phyloP scores from a whole-genome alignment of 2,329 filamentous ascomycete species.

The Diplodia mutila region DNA sequence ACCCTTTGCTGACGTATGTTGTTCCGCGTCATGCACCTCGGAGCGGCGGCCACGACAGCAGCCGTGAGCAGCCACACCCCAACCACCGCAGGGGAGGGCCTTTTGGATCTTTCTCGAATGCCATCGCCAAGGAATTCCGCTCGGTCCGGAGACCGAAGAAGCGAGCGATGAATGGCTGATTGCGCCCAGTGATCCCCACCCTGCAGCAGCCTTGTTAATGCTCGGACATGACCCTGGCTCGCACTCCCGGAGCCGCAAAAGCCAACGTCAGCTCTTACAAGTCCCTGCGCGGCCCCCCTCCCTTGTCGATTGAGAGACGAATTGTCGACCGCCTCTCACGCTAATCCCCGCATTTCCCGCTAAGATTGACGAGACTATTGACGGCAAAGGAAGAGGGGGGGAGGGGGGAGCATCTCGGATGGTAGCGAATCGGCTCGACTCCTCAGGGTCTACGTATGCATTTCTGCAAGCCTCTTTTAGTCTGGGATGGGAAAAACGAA shows the following conservation, averaged over 20 bases:
- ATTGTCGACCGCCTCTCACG: background rate
- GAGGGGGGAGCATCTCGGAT: background rate
- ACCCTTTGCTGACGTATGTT: background rate
- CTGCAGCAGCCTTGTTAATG: background rate
- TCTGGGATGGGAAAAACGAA: background rate
- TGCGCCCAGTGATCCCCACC: background rate
- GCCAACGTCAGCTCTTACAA: slow-evolving; percentile 17
- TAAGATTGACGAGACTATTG: background rate
- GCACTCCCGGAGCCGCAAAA: background rate
- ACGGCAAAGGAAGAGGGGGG: too few relatives aligned
- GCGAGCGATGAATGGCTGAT: background rate
- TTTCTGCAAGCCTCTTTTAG: background rate
- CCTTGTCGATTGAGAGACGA: background rate
- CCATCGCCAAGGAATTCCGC: slow-evolving; percentile 13
- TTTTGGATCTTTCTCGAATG: background rate
- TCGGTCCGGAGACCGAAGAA: background rate
- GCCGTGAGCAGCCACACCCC: background rate
- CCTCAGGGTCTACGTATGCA: background rate
- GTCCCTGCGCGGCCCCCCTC: background rate
- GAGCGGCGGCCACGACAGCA: background rate
- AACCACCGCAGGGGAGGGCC: background rate
- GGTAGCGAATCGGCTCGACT: background rate
- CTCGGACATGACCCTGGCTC: slow-evolving; percentile 3
- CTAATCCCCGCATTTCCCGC: background rate
- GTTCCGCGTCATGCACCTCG: background rate